Evolutionary conservation across 2,329 filamentous ascomycete genomes (phyloP).

Genomic region (Aureobasidium sp.): DNA sequence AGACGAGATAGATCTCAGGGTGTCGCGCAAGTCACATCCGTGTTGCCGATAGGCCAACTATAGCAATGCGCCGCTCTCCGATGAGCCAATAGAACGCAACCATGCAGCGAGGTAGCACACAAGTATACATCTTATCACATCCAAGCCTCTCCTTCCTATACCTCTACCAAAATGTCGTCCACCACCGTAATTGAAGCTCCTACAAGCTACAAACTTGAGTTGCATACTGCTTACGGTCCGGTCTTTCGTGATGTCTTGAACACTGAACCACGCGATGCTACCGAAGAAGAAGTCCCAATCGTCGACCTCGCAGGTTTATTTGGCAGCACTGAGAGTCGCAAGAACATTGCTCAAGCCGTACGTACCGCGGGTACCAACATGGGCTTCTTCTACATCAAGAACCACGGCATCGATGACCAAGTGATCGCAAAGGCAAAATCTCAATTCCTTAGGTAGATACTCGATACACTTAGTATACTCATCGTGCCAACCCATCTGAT

Average conservation of each 20-base stretch:
- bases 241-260: background rate
- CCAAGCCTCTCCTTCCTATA: background rate
- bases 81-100: background rate
- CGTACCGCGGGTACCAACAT: constrained; percentile 33
- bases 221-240: background rate
- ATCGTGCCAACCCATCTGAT: background rate
- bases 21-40: background rate
- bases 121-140: background rate
- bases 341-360: constrained; percentile 32
- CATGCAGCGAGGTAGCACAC: background rate
- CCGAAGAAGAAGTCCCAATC: constrained; percentile 16
- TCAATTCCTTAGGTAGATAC: background rate
- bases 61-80: background rate
- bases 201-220: background rate
- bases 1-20: background rate
- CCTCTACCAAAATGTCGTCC: background rate
- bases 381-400: constrained; percentile 37
- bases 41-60: background rate
- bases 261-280: background rate
- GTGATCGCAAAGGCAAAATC: constrained; percentile 14
- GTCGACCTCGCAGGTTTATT: constrained; percentile 38
- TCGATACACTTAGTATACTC: background rate
- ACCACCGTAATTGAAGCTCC: background rate
- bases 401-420: constrained; percentile 22
- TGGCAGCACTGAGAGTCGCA: constrained; percentile 25